phyloP scores from a whole-genome alignment of 169 alveolate species.

The Blepharisma undulans region DNA sequence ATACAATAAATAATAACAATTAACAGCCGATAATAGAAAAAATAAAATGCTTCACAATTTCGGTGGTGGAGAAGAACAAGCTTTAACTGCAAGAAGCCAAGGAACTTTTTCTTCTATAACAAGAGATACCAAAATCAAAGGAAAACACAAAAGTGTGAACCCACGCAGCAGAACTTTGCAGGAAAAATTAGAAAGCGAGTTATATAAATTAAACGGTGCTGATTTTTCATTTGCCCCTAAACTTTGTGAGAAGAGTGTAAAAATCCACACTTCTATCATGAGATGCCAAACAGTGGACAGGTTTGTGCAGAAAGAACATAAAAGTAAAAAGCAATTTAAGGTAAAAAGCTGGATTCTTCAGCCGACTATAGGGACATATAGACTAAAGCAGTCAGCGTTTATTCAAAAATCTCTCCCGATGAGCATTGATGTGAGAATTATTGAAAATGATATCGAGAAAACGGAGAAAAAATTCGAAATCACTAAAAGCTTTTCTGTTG shows the following conservation, averaged over 20 bases:
- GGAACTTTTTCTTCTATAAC: background rate
- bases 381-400: background rate
- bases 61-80: background rate
- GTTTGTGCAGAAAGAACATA: background rate
- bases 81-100: background rate
- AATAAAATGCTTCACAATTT: background rate
- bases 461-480: background rate
- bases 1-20: too few relatives aligned
- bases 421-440: background rate
- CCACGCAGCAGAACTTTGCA: background rate
- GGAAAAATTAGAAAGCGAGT: background rate
- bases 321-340: background rate
- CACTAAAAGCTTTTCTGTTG: background rate
- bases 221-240: background rate
- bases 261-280: background rate
- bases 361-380: background rate
- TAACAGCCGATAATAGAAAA: background rate
- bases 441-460: background rate
- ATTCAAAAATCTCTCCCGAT: background rate
- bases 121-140: background rate
- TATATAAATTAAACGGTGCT: background rate
- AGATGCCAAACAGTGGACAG: background rate
- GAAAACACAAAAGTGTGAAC: background rate
- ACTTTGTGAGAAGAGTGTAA: background rate
- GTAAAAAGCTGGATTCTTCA: background rate